Evolutionary conservation across 495 filamentous ascomycete genomes (phyloP).

Genomic region (Amphirosellinia nigrospora): DNA sequence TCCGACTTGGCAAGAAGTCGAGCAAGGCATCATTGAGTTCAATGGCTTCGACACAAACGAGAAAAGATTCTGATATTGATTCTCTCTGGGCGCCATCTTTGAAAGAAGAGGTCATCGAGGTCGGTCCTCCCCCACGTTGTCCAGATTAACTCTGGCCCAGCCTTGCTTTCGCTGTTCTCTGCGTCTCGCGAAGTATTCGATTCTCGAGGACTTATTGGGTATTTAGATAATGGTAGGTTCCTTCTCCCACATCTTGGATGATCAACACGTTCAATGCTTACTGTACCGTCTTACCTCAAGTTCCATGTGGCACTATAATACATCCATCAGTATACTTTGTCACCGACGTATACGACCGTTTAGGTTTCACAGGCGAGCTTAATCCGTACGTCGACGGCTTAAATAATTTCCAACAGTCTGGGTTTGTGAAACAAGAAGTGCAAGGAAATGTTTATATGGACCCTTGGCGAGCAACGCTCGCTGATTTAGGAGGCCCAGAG

Average conservation of each 20-base stretch:
- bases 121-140: slow-evolving; percentile 20
- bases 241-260: too few species aligned
- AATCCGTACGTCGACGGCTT: slow-evolving; percentile 22
- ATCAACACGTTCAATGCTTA: not conserved
- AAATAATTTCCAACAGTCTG: slow-evolving; percentile 18
- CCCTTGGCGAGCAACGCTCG: slow-evolving; percentile 23
- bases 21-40: slow-evolving; percentile 14
- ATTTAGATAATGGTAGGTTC: slow-evolving; percentile 23
- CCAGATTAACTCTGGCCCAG: slow-evolving; percentile 21
- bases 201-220: slow-evolving; percentile 19
- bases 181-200: slow-evolving; percentile 22
- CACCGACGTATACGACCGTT: slow-evolving; percentile 32
- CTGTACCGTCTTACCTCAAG: not conserved
- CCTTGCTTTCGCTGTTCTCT: slow-evolving; percentile 20
- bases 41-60: not conserved
- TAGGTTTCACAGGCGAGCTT: slow-evolving; percentile 21
- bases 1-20: slow-evolving; percentile 18
- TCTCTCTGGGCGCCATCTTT: slow-evolving; percentile 18
- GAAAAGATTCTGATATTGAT: slow-evolving; percentile 16
- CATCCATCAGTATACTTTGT: slow-evolving; percentile 45
- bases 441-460: slow-evolving; percentile 25
- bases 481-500: slow-evolving; percentile 20
- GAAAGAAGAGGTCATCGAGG: slow-evolving; percentile 12
- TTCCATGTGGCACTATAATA: slow-evolving; percentile 40
- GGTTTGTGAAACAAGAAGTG: slow-evolving; percentile 26